These are phyloP conservation scores for Barnettozyma sp. DNA, from an alignment of 805 yeast genomes.

Conservation along the genomic window DNA sequence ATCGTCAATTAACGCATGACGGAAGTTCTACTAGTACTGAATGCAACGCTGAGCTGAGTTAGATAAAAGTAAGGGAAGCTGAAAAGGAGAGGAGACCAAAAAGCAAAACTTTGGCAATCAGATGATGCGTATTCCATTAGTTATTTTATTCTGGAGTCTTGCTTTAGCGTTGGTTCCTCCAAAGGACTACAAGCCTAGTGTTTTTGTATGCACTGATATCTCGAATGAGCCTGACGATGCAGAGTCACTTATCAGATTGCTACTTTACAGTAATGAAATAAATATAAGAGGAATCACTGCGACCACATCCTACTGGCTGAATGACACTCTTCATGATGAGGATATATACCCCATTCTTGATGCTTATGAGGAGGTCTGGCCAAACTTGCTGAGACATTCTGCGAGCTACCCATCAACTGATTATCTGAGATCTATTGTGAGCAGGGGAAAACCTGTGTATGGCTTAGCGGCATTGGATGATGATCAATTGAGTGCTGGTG, in stretches of 20 bases:
- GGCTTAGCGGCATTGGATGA: slow-evolving; percentile 21
- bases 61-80: too few species aligned
- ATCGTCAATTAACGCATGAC: too few species aligned
- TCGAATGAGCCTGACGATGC: slow-evolving; percentile 30
- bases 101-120: too few species aligned
- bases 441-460: slow-evolving; percentile 23
- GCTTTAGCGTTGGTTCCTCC: slow-evolving; percentile 16
- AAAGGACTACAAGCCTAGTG: slow-evolving; percentile 27
- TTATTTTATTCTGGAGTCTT: too few species aligned
- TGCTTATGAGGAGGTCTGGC: slow-evolving; percentile 25
- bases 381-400: slow-evolving; percentile 24
- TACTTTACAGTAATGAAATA: slow-evolving; percentile 28
- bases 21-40: too few species aligned
- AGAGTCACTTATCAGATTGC: slow-evolving; percentile 26
- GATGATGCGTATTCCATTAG: too few species aligned
- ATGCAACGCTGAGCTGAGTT: too few species aligned
- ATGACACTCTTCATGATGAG: slow-evolving; percentile 26
- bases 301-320: slow-evolving; percentile 30
- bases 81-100: too few species aligned
- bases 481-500: slow-evolving; percentile 23
- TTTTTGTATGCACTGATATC: slow-evolving; percentile 27
- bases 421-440: slow-evolving; percentile 23
- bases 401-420: slow-evolving; percentile 24
- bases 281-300: slow-evolving; percentile 27
- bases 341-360: slow-evolving; percentile 28